A percentile compares a stretch with the other conserved stretches of the same genome.
Conservation (phyloP, 2,329 filamentous ascomycete genomes). For the Dichotomopilus funicola region DNA sequence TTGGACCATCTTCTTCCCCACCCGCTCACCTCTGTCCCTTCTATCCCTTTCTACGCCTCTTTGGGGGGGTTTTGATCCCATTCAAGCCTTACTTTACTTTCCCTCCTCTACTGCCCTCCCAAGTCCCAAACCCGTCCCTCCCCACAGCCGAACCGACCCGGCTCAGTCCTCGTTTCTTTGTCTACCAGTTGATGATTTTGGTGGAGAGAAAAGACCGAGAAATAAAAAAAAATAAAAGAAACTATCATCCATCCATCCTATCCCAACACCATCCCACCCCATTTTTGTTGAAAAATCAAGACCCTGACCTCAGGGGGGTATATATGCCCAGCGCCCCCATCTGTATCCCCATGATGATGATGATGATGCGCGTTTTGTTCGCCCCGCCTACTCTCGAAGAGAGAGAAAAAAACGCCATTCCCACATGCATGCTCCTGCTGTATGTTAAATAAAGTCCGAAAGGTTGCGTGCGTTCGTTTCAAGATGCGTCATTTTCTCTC, state of each 20-base stretch:
- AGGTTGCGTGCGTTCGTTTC: slow-evolving; percentile 12
- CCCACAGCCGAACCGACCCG: too few relatives aligned
- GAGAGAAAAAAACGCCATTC: slow-evolving; percentile 12
- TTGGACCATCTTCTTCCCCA: slow-evolving; percentile 12
- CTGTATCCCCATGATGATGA: too few relatives aligned
- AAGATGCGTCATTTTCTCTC: slow-evolving; percentile 8
- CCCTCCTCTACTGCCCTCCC: not conserved
- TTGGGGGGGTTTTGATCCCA: too few relatives aligned
- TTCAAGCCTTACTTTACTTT: too few relatives aligned
- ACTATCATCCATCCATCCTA: slow-evolving; percentile 8
- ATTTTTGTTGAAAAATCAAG: slow-evolving; percentile 28
- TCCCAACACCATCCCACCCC: slow-evolving; percentile 10
- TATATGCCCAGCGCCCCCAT: slow-evolving; percentile 6
- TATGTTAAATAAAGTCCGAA: slow-evolving; percentile 18
- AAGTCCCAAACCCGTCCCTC: not conserved
- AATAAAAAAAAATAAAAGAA: not conserved
- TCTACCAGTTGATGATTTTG: slow-evolving; percentile 15
- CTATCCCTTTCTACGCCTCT: too few relatives aligned
- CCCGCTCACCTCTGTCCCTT: not conserved
- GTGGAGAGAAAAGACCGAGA: too few relatives aligned
- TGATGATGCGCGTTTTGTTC: slow-evolving; percentile 9
- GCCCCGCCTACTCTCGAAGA: not conserved
- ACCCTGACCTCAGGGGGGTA: slow-evolving; percentile 1
- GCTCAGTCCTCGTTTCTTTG: slow-evolving; percentile 3
- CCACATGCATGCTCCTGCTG: slow-evolving; percentile 14